A percentile compares a stretch with the other conserved stretches of the same genome.
Evolutionary conservation across 2,329 filamentous ascomycete genomes (phyloP).

Genomic region (Clathrospora elynae): DNA sequence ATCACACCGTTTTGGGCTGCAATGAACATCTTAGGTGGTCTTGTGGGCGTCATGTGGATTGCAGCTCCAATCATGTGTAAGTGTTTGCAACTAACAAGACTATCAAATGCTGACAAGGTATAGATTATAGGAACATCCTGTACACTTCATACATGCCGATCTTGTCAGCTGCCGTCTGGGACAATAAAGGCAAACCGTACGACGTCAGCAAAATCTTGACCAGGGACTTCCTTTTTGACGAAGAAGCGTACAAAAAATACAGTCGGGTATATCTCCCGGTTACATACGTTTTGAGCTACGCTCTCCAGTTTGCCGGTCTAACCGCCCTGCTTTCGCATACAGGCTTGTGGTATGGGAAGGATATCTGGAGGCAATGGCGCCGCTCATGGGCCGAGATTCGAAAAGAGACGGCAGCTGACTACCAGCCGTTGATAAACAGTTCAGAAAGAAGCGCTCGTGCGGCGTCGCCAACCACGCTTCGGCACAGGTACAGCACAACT

Average conservation of each 20-base stretch:
- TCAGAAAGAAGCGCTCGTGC: constrained; percentile 43
- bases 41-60: constrained; percentile 85
- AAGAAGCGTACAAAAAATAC: constrained; percentile 76
- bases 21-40: constrained; percentile 79
- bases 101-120: constrained; percentile 7
- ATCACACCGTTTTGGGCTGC: constrained; percentile 86
- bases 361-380: constrained; percentile 79
- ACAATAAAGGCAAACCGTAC: constrained; percentile 80
- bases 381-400: constrained; percentile 68
- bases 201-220: constrained; percentile 82
- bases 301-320: constrained; percentile 81
- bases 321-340: constrained; percentile 82
- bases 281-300: constrained; percentile 86
- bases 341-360: constrained; percentile 79
- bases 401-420: constrained; percentile 35
- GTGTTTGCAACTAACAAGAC: constrained; percentile 12
- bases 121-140: constrained; percentile 75
- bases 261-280: constrained; percentile 84
- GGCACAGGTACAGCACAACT: constrained; percentile 36
- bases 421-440: constrained; percentile 41
- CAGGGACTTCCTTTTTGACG: constrained; percentile 76
- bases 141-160: constrained; percentile 88
- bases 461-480: constrained; percentile 24
- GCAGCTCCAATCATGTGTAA: constrained; percentile 73
- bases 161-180: constrained; percentile 81